Evolutionary conservation across 306 rosid species (phyloP).

Genomic region (Cotoneaster glaucophyllus): DNA sequence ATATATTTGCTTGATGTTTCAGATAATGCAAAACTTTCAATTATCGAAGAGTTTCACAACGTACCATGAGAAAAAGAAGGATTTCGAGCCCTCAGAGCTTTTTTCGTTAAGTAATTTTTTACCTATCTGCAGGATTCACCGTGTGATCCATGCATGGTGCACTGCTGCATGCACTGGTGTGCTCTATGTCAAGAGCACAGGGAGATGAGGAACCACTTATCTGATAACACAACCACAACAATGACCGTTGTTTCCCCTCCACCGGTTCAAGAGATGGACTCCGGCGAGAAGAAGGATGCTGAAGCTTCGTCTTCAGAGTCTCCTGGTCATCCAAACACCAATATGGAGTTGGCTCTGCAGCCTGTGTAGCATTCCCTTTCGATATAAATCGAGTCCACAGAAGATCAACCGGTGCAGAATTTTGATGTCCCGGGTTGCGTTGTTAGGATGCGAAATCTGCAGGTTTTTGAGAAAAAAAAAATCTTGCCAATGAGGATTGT

Average conservation of each 20-base stretch:
- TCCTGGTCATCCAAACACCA: neutral
- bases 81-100: neutral
- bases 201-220: slow-evolving; percentile 47
- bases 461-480: neutral
- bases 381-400: neutral
- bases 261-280: slow-evolving; percentile 42
- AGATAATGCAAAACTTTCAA: neutral
- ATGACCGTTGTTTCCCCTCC: slow-evolving; percentile 39
- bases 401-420: neutral
- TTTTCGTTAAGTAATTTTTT: neutral
- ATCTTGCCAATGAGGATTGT: neutral
- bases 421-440: neutral
- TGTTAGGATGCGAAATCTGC: neutral
- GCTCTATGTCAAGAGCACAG: slow-evolving; percentile 55
- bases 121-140: slow-evolving; percentile 39
- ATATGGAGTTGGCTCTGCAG: slow-evolving; percentile 34
- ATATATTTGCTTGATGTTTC: neutral
- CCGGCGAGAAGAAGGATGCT: slow-evolving; percentile 22
- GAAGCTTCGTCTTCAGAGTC: slow-evolving; percentile 15
- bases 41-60: neutral
- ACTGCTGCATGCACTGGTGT: slow-evolving; percentile 52
- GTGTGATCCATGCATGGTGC: slow-evolving; percentile 61
- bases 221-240: slow-evolving; percentile 11
- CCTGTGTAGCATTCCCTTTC: slow-evolving; percentile 20
- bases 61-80: neutral